Evolutionary conservation across 2,329 filamentous ascomycete genomes (phyloP).

Genomic region (Xylariaceae sp.): DNA sequence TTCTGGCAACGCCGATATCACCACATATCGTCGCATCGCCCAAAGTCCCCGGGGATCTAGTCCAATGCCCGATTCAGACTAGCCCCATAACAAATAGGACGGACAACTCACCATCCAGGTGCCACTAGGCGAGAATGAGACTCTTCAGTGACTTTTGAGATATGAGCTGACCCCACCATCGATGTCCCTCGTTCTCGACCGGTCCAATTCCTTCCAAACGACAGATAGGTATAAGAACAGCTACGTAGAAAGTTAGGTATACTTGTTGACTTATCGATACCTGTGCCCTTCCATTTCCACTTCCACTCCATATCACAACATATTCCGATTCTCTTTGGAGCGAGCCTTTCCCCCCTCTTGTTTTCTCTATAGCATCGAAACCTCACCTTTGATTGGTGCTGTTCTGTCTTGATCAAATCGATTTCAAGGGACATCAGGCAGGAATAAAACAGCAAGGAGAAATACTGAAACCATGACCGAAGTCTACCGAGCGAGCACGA

Average conservation of each 20-base stretch:
- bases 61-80: background rate
- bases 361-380: background rate
- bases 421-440: background rate
- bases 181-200: conserved; percentile 5
- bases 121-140: background rate
- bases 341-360: background rate
- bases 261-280: no score
- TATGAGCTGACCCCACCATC: conserved; percentile 16
- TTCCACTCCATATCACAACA: conserved; percentile 2
- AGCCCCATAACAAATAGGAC: background rate
- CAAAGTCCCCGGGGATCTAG: background rate
- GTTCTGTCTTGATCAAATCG: background rate
- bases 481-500: conserved; percentile 89
- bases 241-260: no score
- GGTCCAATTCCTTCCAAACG: conserved; percentile 6
- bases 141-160: background rate
- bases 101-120: no score
- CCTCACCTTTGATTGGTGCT: background rate
- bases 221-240: background rate
- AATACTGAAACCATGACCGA: conserved; percentile 37
- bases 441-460: background rate
- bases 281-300: conserved; percentile 3
- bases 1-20: conserved; percentile 21
- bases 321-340: background rate
- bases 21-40: background rate